These are phyloP conservation scores for Rhodamnia argentea DNA, from an alignment of 345 rosid genomes.

Conservation along the genomic window DNA sequence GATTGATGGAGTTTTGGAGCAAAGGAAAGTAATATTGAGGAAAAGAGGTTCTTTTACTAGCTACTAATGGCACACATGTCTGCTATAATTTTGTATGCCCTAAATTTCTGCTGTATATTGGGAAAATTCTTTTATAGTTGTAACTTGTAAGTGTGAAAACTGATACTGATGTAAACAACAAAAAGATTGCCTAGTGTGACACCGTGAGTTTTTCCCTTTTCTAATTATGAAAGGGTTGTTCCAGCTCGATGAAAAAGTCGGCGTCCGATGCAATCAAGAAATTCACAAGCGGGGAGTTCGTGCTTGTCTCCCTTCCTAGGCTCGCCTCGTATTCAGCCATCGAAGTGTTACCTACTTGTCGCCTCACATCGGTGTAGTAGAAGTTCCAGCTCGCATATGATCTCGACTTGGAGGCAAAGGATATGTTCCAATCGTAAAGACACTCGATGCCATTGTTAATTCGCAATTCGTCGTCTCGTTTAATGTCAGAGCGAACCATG, in stretches of 20 bases:
- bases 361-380: conserved; percentile 65
- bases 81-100: background rate
- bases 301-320: conserved; percentile 86
- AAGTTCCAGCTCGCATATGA: conserved; percentile 50
- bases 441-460: background rate
- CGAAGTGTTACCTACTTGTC: conserved; percentile 68
- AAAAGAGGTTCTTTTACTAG: rapidly evolving
- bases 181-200: background rate
- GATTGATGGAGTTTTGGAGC: background rate
- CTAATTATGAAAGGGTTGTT: rapidly evolving
- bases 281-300: conserved; percentile 87
- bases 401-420: conserved; percentile 21
- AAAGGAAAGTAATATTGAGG: background rate
- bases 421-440: background rate
- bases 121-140: background rate
- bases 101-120: background rate
- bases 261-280: conserved; percentile 87
- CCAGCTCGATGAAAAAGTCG: conserved; percentile 70
- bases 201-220: background rate
- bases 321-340: conserved; percentile 86
- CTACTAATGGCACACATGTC: background rate
- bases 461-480: background rate
- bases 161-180: background rate
- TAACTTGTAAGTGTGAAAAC: background rate
- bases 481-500: too few species aligned